phyloP scores from a whole-genome alignment of 257 asterid genomes.

The Fraxinus excelsior region DNA sequence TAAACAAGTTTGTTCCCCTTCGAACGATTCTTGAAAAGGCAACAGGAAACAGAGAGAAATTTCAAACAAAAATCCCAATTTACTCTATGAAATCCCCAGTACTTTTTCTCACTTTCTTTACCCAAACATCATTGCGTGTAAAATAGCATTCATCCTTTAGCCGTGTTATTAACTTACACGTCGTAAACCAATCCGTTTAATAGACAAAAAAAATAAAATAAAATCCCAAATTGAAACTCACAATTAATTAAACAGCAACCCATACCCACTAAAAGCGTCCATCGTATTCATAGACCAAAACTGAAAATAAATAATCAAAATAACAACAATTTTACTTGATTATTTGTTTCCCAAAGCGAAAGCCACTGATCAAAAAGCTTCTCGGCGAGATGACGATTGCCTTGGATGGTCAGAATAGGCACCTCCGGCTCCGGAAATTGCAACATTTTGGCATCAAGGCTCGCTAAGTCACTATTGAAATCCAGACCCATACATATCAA shows the following conservation, averaged over 20 bases:
- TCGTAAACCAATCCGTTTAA: too few relatives aligned
- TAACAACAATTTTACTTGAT: conserved; percentile 53
- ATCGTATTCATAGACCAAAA: background rate
- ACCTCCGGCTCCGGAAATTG: conserved; percentile 95
- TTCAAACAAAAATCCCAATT: background rate
- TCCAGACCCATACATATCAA: conserved; percentile 64
- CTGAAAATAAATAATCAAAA: background rate
- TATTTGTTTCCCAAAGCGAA: conserved; percentile 75
- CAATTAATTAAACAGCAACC: conserved; percentile 20
- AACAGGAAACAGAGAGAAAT: background rate
- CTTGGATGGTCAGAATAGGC: conserved; percentile 77
- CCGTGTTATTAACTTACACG: background rate
- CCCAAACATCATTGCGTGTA: conserved; percentile 22
- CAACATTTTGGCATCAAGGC: conserved; percentile 79
- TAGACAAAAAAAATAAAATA: too few relatives aligned
- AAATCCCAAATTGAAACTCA: background rate
- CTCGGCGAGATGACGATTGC: conserved; percentile 76
- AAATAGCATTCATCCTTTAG: conserved; percentile 7
- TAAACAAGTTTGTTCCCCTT: conserved; percentile 10
- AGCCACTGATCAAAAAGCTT: conserved; percentile 97
- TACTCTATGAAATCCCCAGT: conserved; percentile 14
- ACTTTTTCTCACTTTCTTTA: conserved; percentile 8
- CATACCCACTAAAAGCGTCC: background rate
- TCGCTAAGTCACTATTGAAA: conserved; percentile 56
- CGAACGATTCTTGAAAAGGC: conserved; percentile 14